Conservation (phyloP, 139 green algal species). For the Volvox africanus region DNA sequence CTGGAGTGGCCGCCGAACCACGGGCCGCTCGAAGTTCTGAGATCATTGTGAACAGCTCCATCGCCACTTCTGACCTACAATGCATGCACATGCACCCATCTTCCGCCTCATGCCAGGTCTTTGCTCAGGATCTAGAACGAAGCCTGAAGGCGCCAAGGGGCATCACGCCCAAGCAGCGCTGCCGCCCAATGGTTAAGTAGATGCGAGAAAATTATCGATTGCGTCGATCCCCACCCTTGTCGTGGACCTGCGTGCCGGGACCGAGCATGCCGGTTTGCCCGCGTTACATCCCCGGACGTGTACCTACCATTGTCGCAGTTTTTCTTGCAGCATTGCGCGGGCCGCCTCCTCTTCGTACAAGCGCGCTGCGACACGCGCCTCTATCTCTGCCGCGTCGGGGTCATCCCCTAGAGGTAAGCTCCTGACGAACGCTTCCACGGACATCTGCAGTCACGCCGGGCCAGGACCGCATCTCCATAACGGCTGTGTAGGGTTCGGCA, state of each 20-base stretch:
- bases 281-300: background rate
- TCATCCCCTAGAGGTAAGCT: slow-evolving; percentile 32
- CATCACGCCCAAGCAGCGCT: no score
- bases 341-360: slow-evolving; percentile 21
- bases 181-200: no score
- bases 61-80: slow-evolving; percentile 18
- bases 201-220: no score
- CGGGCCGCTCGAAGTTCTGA: background rate
- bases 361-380: slow-evolving; percentile 30
- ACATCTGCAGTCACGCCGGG: background rate
- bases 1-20: background rate
- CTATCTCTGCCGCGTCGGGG: slow-evolving; percentile 8
- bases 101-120: no score
- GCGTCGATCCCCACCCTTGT: no score
- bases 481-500: no score
- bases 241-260: no score
- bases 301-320: slow-evolving; percentile 9
- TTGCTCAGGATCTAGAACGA: no score
- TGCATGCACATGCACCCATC: background rate
- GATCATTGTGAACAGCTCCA: slow-evolving; percentile 42
- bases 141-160: no score
- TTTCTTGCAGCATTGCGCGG: background rate
- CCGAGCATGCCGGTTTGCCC: no score
- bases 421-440: slow-evolving; percentile 39
- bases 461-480: background rate